phyloP scores from a whole-genome alignment of 768 basidiomycete genomes.

The Lepiota venenata region DNA sequence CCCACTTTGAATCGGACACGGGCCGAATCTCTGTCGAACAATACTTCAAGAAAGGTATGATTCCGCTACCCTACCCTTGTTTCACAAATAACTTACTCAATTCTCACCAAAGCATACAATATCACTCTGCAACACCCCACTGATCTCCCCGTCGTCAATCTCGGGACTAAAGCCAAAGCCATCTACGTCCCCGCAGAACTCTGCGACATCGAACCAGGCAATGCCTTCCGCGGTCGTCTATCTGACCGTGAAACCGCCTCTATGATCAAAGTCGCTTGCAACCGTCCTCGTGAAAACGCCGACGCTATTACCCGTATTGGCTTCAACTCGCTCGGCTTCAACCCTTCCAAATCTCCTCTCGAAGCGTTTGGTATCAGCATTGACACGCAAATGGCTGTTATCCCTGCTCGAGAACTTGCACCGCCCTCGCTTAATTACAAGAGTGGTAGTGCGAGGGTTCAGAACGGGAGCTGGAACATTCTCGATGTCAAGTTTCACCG shows the following conservation, averaged over 20 bases:
- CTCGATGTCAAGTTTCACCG: constrained; percentile 64
- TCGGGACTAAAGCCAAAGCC: constrained; percentile 29
- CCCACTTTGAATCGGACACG: constrained; percentile 24
- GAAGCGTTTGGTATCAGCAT: constrained; percentile 59
- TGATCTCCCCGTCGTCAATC: constrained; percentile 46
- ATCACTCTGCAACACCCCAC: constrained; percentile 41
- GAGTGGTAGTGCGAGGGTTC: constrained; percentile 38
- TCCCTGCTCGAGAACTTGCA: constrained; percentile 63
- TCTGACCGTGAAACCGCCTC: constrained; percentile 50
- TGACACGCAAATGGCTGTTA: constrained; percentile 51
- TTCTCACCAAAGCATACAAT: constrained; percentile 47
- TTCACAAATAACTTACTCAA: background rate
- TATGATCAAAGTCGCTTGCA: constrained; percentile 68
- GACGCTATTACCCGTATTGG: constrained; percentile 53
- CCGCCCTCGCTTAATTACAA: constrained; percentile 58
- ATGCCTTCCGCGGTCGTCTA: constrained; percentile 56
- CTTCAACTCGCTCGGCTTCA: constrained; percentile 49
- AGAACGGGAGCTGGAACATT: constrained; percentile 76
- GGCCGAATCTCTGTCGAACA: constrained; percentile 53
- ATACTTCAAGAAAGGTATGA: constrained; percentile 61
- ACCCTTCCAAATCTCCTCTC: constrained; percentile 32
- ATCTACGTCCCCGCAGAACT: constrained; percentile 60
- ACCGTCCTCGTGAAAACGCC: constrained; percentile 55
- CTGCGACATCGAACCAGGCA: constrained; percentile 56
- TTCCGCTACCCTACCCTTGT: no score